Evolutionary conservation across 306 rosid species (phyloP), one percentile per base, ranked within the genome.

Genomic region (Urtica urens): DNA sequence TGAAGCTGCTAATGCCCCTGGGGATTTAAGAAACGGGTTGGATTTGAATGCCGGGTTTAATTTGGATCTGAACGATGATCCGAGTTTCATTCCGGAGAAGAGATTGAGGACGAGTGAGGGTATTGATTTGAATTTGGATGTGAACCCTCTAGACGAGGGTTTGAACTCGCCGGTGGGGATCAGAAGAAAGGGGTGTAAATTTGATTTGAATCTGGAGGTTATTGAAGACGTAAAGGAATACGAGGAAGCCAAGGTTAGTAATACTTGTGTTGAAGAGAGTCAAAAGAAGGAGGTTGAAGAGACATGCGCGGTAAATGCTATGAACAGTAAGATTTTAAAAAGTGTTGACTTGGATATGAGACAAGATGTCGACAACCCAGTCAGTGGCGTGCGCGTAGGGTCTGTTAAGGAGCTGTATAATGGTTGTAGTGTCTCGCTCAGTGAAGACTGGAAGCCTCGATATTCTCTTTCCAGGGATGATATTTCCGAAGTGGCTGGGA

Each of bases 71-170:
- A 72, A 67, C 41, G 73, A 61, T 54, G 73, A 48, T n/a, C 70
- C 58, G 55, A 66, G 51, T 38, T 53, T 37, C 3, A 54, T 40
- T 61, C 58, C 24, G 25, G 41, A 43, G 20, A 71, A 46, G 51
- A 72, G 45, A 41, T 59, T 52, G 54, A 27, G 50, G 66, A 70
- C 70, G 56, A 48, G 65, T 41, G 92, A 73, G 45, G 59, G 75
- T 35, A 73, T 90, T 57, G 99, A 90, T 64, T 74, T 90, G 70
- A 90, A 90, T 65, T 66, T 85, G 74, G 95, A 68, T 52, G 93
- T 53, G 16, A 66, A 18, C 73, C 67, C 57, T 39, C 72, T 52
- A 29, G 85, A 71, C 52, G 77, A 62, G 38, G 54, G 62, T 54
- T 28, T 23, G 42, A 41, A 33, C 45, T 61, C 30, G 17, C 68